These are phyloP conservation scores for Trebouxiophyceae sp. DNA, from an alignment of 163 green algal genomes.

Conservation along the genomic window DNA sequence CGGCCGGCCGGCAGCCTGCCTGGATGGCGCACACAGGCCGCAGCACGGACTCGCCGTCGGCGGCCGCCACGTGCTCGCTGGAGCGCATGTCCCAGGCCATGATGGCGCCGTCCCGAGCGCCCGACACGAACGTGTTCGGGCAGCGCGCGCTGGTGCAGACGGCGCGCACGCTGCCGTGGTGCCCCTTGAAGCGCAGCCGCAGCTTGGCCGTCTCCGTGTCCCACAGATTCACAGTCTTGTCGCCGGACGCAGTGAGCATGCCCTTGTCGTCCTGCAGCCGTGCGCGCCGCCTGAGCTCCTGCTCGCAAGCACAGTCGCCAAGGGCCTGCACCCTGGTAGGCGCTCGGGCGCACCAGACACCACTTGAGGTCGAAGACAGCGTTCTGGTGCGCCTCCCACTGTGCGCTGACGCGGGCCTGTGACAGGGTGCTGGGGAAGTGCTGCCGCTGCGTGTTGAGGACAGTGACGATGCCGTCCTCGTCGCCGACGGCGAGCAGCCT, in stretches of 20 bases:
- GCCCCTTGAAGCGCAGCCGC: slow-evolving; percentile 42
- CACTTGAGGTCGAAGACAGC: slow-evolving; percentile 74
- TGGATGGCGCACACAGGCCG: not conserved
- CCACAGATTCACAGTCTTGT: slow-evolving; percentile 57
- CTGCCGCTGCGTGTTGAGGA: slow-evolving; percentile 38
- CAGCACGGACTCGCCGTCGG: no score
- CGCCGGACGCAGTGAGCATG: slow-evolving; percentile 63
- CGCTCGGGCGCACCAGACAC: slow-evolving; percentile 41
- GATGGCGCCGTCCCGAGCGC: slow-evolving; percentile 52
- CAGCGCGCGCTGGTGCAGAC: slow-evolving; percentile 26
- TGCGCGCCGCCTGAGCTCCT: no score
- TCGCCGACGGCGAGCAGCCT: slow-evolving; percentile 51
- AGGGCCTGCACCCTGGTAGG: no score
- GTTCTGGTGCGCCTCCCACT: slow-evolving; percentile 67
- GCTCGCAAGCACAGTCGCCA: no score
- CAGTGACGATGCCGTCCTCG: slow-evolving; percentile 65
- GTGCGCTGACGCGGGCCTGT: slow-evolving; percentile 18
- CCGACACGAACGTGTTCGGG: slow-evolving; percentile 49
- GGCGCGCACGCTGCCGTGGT: slow-evolving; percentile 62
- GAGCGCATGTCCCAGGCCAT: slow-evolving; percentile 73
- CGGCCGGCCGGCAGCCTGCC: not conserved
- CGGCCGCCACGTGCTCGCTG: no score
- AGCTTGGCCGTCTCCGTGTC: slow-evolving; percentile 36
- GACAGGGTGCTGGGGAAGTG: slow-evolving; percentile 20
- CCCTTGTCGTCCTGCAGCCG: slow-evolving; percentile 47